Evolutionary conservation across 2,329 filamentous ascomycete genomes (phyloP).

Genomic region (Coleophoma crateriformis): DNA sequence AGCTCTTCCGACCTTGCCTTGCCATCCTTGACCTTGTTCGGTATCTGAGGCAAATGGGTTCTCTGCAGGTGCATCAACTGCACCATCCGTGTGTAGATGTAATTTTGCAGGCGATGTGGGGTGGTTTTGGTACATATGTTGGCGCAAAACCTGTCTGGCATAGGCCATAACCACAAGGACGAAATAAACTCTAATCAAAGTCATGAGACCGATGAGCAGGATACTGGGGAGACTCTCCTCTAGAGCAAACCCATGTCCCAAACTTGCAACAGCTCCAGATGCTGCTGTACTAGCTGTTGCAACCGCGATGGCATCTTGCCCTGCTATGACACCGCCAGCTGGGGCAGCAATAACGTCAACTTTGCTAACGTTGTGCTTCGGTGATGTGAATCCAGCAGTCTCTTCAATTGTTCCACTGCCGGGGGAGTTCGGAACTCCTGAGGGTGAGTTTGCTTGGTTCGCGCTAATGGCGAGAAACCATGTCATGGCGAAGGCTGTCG

Average conservation of each 20-base stretch:
- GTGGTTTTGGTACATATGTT: slow-evolving; percentile 52
- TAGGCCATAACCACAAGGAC: slow-evolving; percentile 78
- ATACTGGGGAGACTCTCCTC: slow-evolving; percentile 71
- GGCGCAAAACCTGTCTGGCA: slow-evolving; percentile 69
- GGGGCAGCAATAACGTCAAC: slow-evolving; percentile 48
- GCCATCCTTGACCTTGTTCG: slow-evolving; percentile 74
- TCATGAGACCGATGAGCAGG: slow-evolving; percentile 67
- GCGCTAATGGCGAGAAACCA: slow-evolving; percentile 73
- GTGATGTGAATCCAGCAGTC: slow-evolving; percentile 59
- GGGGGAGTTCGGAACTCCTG: slow-evolving; percentile 32
- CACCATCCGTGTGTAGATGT: slow-evolving; percentile 25
- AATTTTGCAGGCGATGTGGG: slow-evolving; percentile 13
- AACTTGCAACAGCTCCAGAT: slow-evolving; percentile 33
- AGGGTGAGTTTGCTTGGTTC: slow-evolving; percentile 29
- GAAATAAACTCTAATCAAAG: slow-evolving; percentile 75
- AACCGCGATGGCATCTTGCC: slow-evolving; percentile 48
- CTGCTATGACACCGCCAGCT: slow-evolving; percentile 35
- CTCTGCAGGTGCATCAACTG: slow-evolving; percentile 44
- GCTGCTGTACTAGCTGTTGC: slow-evolving; percentile 29
- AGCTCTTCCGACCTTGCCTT: slow-evolving; percentile 69
- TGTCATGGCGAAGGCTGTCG: slow-evolving; percentile 71
- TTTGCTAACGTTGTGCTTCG: slow-evolving; percentile 53
- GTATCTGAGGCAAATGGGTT: slow-evolving; percentile 66
- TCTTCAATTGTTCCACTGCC: slow-evolving; percentile 42
- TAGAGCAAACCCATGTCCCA: slow-evolving; percentile 61